phyloP scores from a whole-genome alignment of 306 rosid genomes.

The Cicer judaicum region DNA sequence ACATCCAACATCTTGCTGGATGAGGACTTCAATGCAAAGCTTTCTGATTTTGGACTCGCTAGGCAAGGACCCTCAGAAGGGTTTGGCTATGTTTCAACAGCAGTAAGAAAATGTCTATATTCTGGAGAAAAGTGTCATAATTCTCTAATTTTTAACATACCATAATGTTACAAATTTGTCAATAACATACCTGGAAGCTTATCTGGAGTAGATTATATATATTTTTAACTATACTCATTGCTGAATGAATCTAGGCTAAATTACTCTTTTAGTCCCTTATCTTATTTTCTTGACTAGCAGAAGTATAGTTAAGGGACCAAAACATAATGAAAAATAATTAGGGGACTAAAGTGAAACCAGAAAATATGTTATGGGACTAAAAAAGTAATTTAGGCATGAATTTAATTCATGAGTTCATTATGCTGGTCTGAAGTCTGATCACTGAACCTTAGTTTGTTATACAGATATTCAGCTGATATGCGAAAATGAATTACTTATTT shows the following conservation, averaged over 20 bases:
- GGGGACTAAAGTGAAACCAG: too few relatives aligned
- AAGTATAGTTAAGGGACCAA: too few relatives aligned
- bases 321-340: too few relatives aligned
- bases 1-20: slow-evolving; percentile 87
- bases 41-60: slow-evolving; percentile 99
- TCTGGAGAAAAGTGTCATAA: slow-evolving; percentile 16
- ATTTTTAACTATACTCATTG: slow-evolving; percentile 31
- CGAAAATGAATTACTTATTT: slow-evolving; percentile 41
- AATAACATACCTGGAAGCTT: slow-evolving; percentile 13
- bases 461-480: slow-evolving; percentile 27
- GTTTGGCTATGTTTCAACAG: slow-evolving; percentile 81
- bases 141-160: slow-evolving; percentile 9
- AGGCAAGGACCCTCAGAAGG: slow-evolving; percentile 95
- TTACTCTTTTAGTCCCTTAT: too few relatives aligned
- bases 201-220: background rate
- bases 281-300: too few relatives aligned
- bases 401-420: slow-evolving; percentile 15
- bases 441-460: slow-evolving; percentile 27
- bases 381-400: background rate
- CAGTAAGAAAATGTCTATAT: slow-evolving; percentile 61
- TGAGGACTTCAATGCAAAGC: slow-evolving; percentile 90
- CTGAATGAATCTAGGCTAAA: background rate
- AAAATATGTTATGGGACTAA: too few relatives aligned
- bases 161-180: slow-evolving; percentile 16
- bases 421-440: slow-evolving; percentile 30